phyloP scores from a whole-genome alignment of 495 filamentous ascomycete genomes.

The Elaphomyces granulatus region DNA sequence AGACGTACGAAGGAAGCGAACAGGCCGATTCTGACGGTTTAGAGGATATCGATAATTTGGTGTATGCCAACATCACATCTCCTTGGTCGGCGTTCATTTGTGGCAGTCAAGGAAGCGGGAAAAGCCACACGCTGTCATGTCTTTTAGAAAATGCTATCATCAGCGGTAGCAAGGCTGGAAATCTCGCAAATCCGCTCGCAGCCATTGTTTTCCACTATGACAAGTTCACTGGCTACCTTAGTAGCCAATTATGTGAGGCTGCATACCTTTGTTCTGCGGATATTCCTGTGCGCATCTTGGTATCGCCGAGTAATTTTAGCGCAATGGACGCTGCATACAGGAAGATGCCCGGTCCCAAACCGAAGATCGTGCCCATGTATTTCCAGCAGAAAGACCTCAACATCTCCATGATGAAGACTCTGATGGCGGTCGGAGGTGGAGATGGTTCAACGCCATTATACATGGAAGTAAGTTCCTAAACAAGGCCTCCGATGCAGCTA shows the following conservation, averaged over 20 bases:
- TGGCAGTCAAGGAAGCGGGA: constrained; percentile 62
- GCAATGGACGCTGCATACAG: constrained; percentile 27
- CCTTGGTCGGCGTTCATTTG: constrained; percentile 65
- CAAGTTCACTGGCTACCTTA: constrained; percentile 38
- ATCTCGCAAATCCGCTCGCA: constrained; percentile 37
- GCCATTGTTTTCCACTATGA: constrained; percentile 60
- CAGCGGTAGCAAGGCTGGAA: constrained; percentile 18
- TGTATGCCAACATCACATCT: constrained; percentile 39
- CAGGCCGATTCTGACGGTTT: background rate
- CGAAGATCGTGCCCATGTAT: constrained; percentile 37
- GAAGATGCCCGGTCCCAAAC: constrained; percentile 20
- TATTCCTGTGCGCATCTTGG: constrained; percentile 47
- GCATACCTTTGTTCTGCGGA: constrained; percentile 45
- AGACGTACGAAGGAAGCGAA: background rate
- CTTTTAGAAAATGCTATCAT: constrained; percentile 52
- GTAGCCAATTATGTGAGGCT: constrained; percentile 49
- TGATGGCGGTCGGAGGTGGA: constrained; percentile 47
- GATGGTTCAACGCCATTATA: constrained; percentile 42
- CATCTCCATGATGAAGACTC: constrained; percentile 46
- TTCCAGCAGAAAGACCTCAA: constrained; percentile 47
- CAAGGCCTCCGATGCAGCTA: constrained; percentile 27
- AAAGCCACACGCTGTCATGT: constrained; percentile 58
- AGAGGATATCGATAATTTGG: background rate
- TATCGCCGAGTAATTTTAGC: constrained; percentile 44
- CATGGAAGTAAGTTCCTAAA: constrained; percentile 38